Base-by-base conservation (phyloP, 192 early-diverging fungal species). In the Podila minutissima region DNA sequence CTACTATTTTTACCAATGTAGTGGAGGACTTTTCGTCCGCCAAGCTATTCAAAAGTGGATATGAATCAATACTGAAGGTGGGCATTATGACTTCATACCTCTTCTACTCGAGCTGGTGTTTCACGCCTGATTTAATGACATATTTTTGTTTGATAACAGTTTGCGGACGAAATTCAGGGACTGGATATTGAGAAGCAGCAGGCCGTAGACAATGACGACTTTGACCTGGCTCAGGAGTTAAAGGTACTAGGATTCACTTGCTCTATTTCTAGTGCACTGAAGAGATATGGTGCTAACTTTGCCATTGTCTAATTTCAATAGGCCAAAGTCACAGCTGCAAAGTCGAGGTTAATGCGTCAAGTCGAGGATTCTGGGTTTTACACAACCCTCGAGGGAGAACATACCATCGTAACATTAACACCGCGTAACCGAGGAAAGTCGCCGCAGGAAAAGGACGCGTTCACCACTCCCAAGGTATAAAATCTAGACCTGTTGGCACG, bases 151-250 rank as follows among this genome's bases (percentile, higher is more conserved):
- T 26, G 29, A 24, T 61, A 19, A 13, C 62, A 76, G 76, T 69
- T 64, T 37, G 81, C 74, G 59, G 61, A 64, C 24, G 87, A 91
- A 70, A 82, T 92, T 57, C 82, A 85, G 29, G 60, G 82, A 58
- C 50, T 93, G 22, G 85, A 91, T 29, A 67, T 75, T 67, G 67
- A 84, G 35, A 94, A 94, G 73, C 73, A 74, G 26, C 71, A 86
- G 32, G 91, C 91, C 12, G 88, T 91, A 22, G 83, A 90, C 62
- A 74, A 82, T 24, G 94, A 95, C 72, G 93, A 95, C 28, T 95
- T 92, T 75, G 93, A 94, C 60, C 76, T 86, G 65, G 94, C 94
- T 6, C 92, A 91, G 60, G 87, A 88, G 49, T 72, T 91, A n/a
- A 94, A 95, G 84, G 92, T 83, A 77, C 32, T 15, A 48, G 19